Percentiles rank a stretch among this genome's conserved stretches.
These are phyloP conservation scores for Didymella pinodella DNA, from an alignment of 2,329 filamentous ascomycete species.

Conservation along the genomic window DNA sequence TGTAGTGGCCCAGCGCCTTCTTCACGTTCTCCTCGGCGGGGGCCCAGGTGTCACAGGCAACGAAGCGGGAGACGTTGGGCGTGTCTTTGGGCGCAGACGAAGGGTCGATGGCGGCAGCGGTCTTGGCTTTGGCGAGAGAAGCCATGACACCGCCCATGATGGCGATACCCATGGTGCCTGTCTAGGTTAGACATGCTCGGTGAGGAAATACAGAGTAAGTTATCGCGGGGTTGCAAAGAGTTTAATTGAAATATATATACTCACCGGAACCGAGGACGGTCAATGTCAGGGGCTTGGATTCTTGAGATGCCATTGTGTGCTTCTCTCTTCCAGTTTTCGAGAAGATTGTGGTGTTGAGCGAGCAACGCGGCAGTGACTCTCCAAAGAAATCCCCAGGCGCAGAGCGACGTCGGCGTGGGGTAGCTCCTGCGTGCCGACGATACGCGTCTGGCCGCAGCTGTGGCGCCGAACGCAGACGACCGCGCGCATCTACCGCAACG, in stretches of 20 bases:
- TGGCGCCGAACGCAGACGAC: constrained; percentile 1
- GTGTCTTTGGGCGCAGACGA: constrained; percentile 49
- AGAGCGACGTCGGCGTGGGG: constrained; percentile 24
- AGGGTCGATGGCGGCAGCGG: constrained; percentile 50
- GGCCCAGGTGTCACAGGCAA: constrained; percentile 79
- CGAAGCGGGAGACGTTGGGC: constrained; percentile 71
- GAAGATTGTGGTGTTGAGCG: constrained; percentile 14
- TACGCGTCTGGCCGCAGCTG: constrained; percentile 28
- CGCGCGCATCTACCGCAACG: not conserved
- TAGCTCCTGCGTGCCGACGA: constrained; percentile 27
- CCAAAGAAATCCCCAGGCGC: constrained; percentile 7
- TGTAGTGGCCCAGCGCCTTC: constrained; percentile 69
- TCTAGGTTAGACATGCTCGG: not conserved
- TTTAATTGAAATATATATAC: constrained; percentile 51
- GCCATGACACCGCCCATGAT: constrained; percentile 82
- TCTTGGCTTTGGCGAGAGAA: constrained; percentile 64
- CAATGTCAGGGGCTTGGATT: constrained; percentile 67
- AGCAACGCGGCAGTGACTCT: constrained; percentile 15
- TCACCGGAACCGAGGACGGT: constrained; percentile 83
- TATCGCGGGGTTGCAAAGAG: not conserved
- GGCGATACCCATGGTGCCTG: constrained; percentile 85
- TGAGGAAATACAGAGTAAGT: not conserved
- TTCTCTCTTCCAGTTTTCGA: not conserved
- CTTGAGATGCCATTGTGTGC: constrained; percentile 42
- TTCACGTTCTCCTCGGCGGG: constrained; percentile 74